Conservation (phyloP, 176 grass and related monocot genomes). For the Leersia perrieri region DNA sequence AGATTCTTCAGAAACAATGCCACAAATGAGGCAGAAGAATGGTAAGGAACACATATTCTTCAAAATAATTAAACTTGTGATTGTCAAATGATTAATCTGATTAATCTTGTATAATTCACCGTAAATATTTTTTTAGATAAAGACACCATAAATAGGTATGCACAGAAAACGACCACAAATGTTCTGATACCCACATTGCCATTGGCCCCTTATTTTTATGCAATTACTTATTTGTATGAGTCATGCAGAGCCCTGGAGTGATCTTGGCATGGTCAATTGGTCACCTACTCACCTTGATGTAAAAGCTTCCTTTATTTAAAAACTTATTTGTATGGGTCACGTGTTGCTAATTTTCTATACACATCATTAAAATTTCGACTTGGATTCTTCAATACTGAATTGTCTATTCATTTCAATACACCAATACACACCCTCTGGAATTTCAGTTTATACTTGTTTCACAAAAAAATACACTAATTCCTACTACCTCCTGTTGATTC, state of each 20-base stretch:
- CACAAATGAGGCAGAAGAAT: not conserved
- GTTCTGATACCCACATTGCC: not conserved
- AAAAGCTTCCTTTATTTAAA: too few species aligned
- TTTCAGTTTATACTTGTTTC: not conserved
- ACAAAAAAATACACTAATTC: not conserved
- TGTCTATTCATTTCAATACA: not conserved
- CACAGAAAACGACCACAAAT: not conserved
- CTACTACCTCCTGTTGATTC: too few species aligned
- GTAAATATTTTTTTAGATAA: too few species aligned
- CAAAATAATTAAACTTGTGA: not conserved
- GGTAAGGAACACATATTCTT: not conserved
- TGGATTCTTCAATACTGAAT: not conserved
- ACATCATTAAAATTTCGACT: not conserved
- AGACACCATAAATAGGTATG: not conserved
- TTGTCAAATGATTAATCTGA: not conserved
- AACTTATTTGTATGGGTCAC: not conserved
- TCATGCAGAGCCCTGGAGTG: too few species aligned
- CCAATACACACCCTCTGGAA: too few species aligned
- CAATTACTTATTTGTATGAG: too few species aligned
- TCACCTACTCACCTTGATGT: too few species aligned
- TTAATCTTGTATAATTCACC: not conserved
- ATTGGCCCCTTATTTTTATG: too few species aligned
- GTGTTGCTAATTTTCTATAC: not conserved
- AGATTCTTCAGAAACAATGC: too few species aligned
- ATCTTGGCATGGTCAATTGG: too few species aligned